These are phyloP conservation scores for Opeltia flavorubescens DNA, from an alignment of 495 filamentous ascomycete species.

Conservation along the genomic window DNA sequence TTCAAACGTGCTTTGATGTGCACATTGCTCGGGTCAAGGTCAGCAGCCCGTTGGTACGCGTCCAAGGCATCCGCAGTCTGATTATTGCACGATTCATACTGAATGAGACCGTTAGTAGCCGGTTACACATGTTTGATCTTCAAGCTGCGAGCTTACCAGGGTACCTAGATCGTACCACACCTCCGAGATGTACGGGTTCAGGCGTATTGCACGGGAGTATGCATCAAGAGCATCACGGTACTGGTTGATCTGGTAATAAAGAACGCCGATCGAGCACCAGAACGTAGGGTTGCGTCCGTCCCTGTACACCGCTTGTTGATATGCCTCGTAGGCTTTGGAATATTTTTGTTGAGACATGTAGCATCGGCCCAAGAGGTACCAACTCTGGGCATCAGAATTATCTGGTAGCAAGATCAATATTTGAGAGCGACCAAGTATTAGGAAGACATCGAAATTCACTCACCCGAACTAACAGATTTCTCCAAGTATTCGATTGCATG, in stretches of 20 bases:
- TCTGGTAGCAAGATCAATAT: slow-evolving; percentile 38
- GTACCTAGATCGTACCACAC: slow-evolving; percentile 99
- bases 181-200: slow-evolving; percentile 98
- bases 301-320: slow-evolving; percentile 97
- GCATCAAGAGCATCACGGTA: slow-evolving; percentile 97
- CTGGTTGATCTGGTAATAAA: slow-evolving; percentile 99
- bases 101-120: slow-evolving; percentile 12
- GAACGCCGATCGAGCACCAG: slow-evolving; percentile 98
- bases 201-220: slow-evolving; percentile 91
- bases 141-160: slow-evolving; percentile 49
- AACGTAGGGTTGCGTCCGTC: slow-evolving; percentile 98
- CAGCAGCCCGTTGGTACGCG: slow-evolving; percentile 86
- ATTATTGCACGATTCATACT: slow-evolving; percentile 99
- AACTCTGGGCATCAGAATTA: slow-evolving; percentile 89
- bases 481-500: slow-evolving; percentile 93
- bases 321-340: slow-evolving; percentile 96
- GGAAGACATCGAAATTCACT: slow-evolving; percentile 20
- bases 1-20: slow-evolving; percentile 94
- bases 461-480: slow-evolving; percentile 90
- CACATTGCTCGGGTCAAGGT: slow-evolving; percentile 82
- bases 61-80: slow-evolving; percentile 94
- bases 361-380: slow-evolving; percentile 94
- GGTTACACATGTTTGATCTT: slow-evolving; percentile 4
- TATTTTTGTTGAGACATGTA: slow-evolving; percentile 99
- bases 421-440: not conserved